These are phyloP conservation scores for Globisporangium camurandrum DNA, from an alignment of 352 stramenopile species.

Conservation along the genomic window DNA sequence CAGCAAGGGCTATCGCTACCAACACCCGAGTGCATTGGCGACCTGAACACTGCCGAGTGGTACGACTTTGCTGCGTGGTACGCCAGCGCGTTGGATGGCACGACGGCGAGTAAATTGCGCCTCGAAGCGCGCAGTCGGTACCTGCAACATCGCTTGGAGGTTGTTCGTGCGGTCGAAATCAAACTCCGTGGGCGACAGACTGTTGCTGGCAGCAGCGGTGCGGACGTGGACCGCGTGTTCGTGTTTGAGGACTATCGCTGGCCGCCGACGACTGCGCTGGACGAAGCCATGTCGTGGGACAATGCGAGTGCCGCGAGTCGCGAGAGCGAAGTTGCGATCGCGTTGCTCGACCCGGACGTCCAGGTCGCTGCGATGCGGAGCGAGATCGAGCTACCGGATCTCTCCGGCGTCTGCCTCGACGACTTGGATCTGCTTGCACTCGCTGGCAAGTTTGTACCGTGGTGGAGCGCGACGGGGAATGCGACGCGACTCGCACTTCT, in stretches of 20 bases:
- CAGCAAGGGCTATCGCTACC: conserved; percentile 22
- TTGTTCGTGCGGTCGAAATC: conserved; percentile 19
- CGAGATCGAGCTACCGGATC: conserved; percentile 49
- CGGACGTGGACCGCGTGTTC: conserved; percentile 17
- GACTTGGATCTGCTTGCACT: conserved; percentile 39
- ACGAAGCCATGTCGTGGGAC: conserved; percentile 33
- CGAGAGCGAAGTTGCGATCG: conserved; percentile 44
- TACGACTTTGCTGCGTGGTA: conserved; percentile 53
- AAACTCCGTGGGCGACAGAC: conserved; percentile 20
- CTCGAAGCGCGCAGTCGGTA: conserved; percentile 29
- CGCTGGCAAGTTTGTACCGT: conserved; percentile 40
- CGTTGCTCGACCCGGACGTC: conserved; percentile 43
- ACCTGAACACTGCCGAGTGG: conserved; percentile 22
- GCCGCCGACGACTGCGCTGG: conserved; percentile 15
- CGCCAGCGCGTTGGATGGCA: conserved; percentile 18
- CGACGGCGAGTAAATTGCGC: conserved; percentile 17
- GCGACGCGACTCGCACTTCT: conserved; percentile 47
- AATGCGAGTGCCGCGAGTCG: conserved; percentile 24
- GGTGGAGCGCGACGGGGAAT: conserved; percentile 44
- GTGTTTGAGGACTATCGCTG: conserved; percentile 49
- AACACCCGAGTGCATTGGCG: conserved; percentile 15
- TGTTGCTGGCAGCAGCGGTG: not conserved
- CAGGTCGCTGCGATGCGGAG: conserved; percentile 51
- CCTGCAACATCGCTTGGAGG: conserved; percentile 23
- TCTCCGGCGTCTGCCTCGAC: conserved; percentile 27